phyloP scores from a whole-genome alignment of 495 filamentous ascomycete species.

The Aspergillus wentii region DNA sequence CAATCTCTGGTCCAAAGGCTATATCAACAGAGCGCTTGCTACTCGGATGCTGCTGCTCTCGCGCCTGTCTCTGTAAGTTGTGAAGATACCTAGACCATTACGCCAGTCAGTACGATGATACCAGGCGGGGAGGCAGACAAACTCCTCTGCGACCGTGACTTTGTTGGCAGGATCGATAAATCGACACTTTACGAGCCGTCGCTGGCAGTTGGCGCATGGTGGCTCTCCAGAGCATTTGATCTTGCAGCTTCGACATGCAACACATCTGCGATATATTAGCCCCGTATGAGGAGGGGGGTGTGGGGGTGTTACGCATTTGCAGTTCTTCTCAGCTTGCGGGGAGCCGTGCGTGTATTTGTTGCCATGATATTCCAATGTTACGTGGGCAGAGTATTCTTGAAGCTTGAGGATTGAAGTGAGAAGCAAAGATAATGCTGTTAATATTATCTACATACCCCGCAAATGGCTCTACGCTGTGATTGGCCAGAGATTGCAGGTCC shows the following conservation, averaged over 20 bases:
- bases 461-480: neutral
- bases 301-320: neutral
- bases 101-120: neutral
- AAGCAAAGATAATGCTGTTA: neutral
- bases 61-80: constrained; percentile 7
- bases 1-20: constrained; percentile 1
- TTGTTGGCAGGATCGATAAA: constrained; percentile 16
- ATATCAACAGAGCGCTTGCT: constrained; percentile 1
- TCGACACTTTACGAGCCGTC: constrained; percentile 16
- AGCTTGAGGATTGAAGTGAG: neutral
- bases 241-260: constrained; percentile 32
- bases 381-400: neutral
- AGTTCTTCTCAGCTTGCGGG: neutral
- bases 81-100: constrained; percentile 11
- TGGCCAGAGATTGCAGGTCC: neutral
- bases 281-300: neutral
- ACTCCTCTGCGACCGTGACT: constrained; percentile 22
- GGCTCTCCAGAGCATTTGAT: constrained; percentile 32
- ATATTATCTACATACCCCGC: neutral
- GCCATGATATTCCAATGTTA: neutral
- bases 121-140: neutral
- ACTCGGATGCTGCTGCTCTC: neutral
- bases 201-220: constrained; percentile 28
- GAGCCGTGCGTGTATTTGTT: neutral
- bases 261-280: constrained; percentile 16